Conservation (phyloP, 1,139 yeast genomes). For the Geotrichum siamense region DNA sequence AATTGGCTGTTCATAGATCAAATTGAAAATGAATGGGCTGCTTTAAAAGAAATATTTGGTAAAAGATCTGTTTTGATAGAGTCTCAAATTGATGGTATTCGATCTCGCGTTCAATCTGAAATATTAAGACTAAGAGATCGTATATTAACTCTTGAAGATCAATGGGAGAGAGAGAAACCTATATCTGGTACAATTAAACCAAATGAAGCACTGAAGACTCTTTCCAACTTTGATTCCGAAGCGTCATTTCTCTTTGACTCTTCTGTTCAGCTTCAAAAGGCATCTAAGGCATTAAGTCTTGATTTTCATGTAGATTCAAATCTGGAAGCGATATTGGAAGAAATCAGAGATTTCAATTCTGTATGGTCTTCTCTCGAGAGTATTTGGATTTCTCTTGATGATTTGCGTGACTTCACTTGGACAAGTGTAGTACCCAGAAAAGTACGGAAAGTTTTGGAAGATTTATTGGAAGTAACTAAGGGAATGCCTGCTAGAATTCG, state of each 20-base stretch:
- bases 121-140: conserved; percentile 38
- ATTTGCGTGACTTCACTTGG: conserved; percentile 48
- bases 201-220: conserved; percentile 42
- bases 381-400: conserved; percentile 47
- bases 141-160: conserved; percentile 30
- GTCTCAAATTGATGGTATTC: conserved; percentile 40
- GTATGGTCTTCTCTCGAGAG: conserved; percentile 63
- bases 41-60: conserved; percentile 41
- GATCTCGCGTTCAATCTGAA: conserved; percentile 41
- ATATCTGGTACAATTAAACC: conserved; percentile 44
- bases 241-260: conserved; percentile 26
- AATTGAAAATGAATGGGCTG: conserved; percentile 45
- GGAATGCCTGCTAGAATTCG: conserved; percentile 53
- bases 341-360: conserved; percentile 49
- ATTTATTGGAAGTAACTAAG: conserved; percentile 43
- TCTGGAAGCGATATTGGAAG: conserved; percentile 39
- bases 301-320: conserved; percentile 34
- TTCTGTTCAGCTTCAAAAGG: conserved; percentile 35
- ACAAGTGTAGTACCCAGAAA: conserved; percentile 41
- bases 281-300: conserved; percentile 41
- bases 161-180: conserved; percentile 51
- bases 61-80: conserved; percentile 40
- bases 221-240: conserved; percentile 42
- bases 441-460: conserved; percentile 48
- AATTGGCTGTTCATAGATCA: conserved; percentile 64